phyloP scores from a whole-genome alignment of 495 filamentous ascomycete genomes.

The Penicillium atrosanguineum region DNA sequence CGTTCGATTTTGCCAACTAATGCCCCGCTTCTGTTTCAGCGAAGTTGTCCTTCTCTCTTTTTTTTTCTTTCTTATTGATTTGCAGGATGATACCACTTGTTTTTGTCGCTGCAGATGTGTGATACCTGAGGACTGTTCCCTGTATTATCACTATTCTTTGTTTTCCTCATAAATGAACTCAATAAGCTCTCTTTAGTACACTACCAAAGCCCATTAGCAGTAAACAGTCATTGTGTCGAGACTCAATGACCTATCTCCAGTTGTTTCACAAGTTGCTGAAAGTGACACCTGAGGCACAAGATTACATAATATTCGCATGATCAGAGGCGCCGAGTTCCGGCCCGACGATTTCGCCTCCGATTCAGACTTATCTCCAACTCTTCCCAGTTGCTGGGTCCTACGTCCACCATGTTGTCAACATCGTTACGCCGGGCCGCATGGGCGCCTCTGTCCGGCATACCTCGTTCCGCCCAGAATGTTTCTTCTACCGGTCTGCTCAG shows the following conservation, averaged over 20 bases:
- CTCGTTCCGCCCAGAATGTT: conserved; percentile 30
- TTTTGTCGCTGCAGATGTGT: conserved; percentile 26
- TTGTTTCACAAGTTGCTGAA: not conserved
- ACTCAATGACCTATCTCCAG: not conserved
- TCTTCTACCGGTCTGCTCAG: conserved; percentile 30
- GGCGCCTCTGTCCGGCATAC: conserved; percentile 39
- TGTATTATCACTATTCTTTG: conserved; percentile 23
- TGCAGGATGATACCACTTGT: conserved; percentile 43
- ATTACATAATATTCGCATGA: conserved; percentile 43
- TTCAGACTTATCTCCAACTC: conserved; percentile 29
- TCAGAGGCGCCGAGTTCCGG: conserved; percentile 35
- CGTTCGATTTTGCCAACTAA: conserved; percentile 21
- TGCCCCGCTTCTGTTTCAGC: conserved; percentile 20
- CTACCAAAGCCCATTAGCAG: not conserved
- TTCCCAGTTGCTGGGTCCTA: conserved; percentile 26
- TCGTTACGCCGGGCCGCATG: conserved; percentile 49
- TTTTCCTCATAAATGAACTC: conserved; percentile 11
- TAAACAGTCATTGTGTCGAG: not conserved
- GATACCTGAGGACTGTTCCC: conserved; percentile 23
- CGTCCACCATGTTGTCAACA: conserved; percentile 47
- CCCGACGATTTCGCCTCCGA: conserved; percentile 45
- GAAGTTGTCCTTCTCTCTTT: conserved; percentile 16
- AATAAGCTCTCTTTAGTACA: conserved; percentile 5
- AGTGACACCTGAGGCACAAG: conserved; percentile 20
- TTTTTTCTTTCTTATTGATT: conserved; percentile 2